Base-by-base conservation (phyloP, 768 basidiomycete genomes). In the Gloeopeniophorella convolvens region DNA sequence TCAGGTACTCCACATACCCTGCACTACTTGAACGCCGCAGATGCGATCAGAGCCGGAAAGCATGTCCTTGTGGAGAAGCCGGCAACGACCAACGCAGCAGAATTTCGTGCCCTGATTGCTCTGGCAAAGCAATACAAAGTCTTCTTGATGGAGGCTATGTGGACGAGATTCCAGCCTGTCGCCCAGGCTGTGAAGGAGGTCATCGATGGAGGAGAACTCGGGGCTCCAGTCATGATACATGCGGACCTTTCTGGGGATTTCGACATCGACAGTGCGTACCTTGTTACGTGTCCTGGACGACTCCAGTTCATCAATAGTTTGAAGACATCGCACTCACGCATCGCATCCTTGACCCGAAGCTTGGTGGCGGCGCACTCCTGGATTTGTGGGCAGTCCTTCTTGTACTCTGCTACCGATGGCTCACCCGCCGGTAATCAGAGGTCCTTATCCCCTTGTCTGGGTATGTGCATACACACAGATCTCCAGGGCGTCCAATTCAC, bases 141-240 rank as follows among this genome's bases (percentile, higher is more conserved):
- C 1, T 94, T 94, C 72, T 79, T 94, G 60, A 93, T 94, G 90
- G 92, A 94, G 67, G 89, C 86, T 0, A 72, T 91, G 66, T 91
- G 89, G 88, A 90, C 89, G 30, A 75, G 86, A 30, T 89, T 89
- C 71, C 82, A 85, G 50, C 85, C 86, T 11, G 73, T 87, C 51
- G 70, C 73, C 9, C 61, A 71, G 15, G 85, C 85, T 52, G 69
- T 89, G 45, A 82, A 83, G 66, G 72, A 72, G 53, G 66, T 87
- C 39, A 72, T 77, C 1, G 79, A 85, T 42, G 72, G 73, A 47
- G 84, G 83, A 5, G 66, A 63, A n/a, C 70, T 90, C 18, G 88
- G 87, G 6, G 68, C 74, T 9, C 83, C 86, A 15, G 69, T 84
- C 3, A 70, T 85, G 5, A 57, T 89, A 36, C 79, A 80, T 50